Base-by-base conservation (phyloP, 2,329 filamentous ascomycete species). In the Aspergillus terreus region DNA sequence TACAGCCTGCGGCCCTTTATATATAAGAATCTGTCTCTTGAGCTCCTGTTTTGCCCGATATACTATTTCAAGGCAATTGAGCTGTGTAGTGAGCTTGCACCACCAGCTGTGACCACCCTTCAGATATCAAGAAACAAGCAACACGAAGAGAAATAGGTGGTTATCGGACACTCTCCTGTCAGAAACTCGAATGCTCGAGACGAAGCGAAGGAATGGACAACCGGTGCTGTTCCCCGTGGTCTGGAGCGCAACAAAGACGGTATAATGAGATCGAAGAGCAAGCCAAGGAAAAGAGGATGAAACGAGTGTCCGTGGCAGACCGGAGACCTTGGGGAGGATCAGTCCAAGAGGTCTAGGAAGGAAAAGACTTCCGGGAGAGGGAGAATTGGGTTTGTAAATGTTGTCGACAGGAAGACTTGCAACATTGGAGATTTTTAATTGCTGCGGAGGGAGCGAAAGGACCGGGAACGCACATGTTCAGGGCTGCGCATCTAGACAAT, bases 281-380 rank as follows among this genome's bases (percentile, higher is more conserved):
- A 58, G 57, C 48, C 35, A 57, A 44, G 42, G 54, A 53, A 47
- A 54, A 46, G 47, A 52, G 43, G 47, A 56, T 52, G 55, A 52
- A 60, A 63, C 59, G 63, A 62, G 64, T 63, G 65, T 60, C 56
- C 35, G 25, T 58, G 50, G 46, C 43, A 15, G 47, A 55, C 27
- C 49, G 49, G 47, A 49, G 50, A 30, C 49, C 44, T 46, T 53
- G 35, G 45, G 43, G 42, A 49, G 38, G 19, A 46, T 33, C 32
- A 43, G 19, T 32, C 47, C 45, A 50, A 42, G 42, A 17, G 50
- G 49, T 19, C 49, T 44, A 50, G 21, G 46, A 55, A 51, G 51
- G 47, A 46, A 45, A 55, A 56, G 45, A 42, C 41, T 52, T 46
- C 48, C 30, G 47, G 52, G 7, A 7, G 27, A 11, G 27, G 35